Conservation (phyloP, 1,139 yeast species). For the Saccharomyces hybrid region DNA sequence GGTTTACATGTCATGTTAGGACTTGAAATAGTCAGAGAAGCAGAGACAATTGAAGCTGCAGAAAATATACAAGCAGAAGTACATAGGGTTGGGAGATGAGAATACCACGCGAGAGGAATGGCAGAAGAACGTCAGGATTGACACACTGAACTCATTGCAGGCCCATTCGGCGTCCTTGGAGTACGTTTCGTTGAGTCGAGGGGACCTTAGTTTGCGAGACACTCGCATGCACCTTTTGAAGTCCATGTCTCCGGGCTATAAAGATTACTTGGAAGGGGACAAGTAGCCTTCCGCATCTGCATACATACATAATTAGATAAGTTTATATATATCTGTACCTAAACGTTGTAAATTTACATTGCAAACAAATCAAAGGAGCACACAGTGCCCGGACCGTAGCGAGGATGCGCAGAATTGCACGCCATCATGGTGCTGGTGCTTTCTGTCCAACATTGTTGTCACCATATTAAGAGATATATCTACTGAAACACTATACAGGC, state of each 20-base stretch:
- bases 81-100: conserved; percentile 28
- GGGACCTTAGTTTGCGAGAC: background rate
- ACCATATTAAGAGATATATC: background rate
- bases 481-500: background rate
- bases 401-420: too few species aligned
- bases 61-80: conserved; percentile 25
- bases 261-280: background rate
- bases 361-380: too few species aligned
- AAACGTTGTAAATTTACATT: too few species aligned
- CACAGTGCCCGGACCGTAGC: too few species aligned
- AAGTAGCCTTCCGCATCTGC: background rate
- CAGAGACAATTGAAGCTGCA: conserved; percentile 24
- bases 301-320: background rate
- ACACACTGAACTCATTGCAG: conserved; percentile 61
- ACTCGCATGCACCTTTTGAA: conserved; percentile 2
- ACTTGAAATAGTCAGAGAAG: conserved; percentile 23
- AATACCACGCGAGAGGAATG: conserved; percentile 27
- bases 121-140: conserved; percentile 54
- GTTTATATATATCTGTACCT: background rate
- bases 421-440: too few species aligned
- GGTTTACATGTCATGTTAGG: background rate
- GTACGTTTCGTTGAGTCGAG: conserved; percentile 32
- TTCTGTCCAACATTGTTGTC: too few species aligned
- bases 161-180: conserved; percentile 62
- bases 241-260: background rate